Conservation (phyloP, 192 early-diverging fungal species). For the Glomus cerebriforme region DNA sequence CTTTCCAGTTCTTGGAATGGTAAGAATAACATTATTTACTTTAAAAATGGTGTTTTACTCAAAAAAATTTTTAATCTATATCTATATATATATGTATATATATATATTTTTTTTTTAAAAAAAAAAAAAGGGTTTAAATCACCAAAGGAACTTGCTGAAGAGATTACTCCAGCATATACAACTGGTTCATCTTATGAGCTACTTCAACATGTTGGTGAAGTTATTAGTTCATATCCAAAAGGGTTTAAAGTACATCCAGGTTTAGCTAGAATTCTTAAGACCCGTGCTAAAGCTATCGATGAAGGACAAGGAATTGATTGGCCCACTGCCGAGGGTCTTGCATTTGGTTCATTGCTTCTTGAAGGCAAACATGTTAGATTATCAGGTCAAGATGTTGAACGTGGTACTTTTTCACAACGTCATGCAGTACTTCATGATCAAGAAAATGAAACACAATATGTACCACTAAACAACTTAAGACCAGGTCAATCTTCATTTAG, state of each 20-base stretch:
- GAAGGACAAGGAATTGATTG: conserved; percentile 84
- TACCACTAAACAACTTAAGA: conserved; percentile 84
- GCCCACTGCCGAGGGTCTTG: conserved; percentile 93
- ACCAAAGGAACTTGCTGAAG: conserved; percentile 70
- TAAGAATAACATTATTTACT: conserved; percentile 30
- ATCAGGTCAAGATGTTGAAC: conserved; percentile 97
- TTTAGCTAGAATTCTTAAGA: conserved; percentile 81
- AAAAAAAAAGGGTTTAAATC: conserved; percentile 68
- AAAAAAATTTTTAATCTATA: no score
- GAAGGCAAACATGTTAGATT: conserved; percentile 93
- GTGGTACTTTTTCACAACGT: conserved; percentile 99
- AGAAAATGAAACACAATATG: conserved; percentile 78
- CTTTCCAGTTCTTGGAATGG: conserved; percentile 92
- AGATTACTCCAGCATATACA: conserved; percentile 69
- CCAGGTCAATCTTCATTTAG: conserved; percentile 86
- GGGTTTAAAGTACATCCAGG: conserved; percentile 87
- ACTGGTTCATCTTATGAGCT: conserved; percentile 72
- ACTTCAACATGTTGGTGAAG: conserved; percentile 80
- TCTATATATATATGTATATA: no score
- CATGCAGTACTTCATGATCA: conserved; percentile 98
- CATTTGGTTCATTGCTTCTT: conserved; percentile 87
- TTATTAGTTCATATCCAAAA: conserved; percentile 77
- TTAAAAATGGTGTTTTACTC: neutral
- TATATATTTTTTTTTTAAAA: conserved; percentile 16
- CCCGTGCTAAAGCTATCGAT: conserved; percentile 78